Base-by-base conservation (phyloP, 1,139 yeast species). In the Nakaseomyces uthaithaninus region DNA sequence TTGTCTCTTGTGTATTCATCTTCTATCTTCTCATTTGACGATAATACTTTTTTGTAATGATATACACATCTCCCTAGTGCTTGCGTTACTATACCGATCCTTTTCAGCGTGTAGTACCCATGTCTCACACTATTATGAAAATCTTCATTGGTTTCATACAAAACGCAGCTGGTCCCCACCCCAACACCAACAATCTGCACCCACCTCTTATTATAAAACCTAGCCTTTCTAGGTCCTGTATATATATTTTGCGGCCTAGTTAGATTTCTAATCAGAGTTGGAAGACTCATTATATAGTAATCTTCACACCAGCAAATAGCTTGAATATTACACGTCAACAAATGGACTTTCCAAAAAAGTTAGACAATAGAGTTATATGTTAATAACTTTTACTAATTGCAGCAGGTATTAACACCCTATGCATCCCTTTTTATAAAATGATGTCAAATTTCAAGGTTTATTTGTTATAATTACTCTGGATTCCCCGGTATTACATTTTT, bases 11-110 rank as follows among this genome's bases (percentile, higher is more conserved):
- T 80, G n/a, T 71, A 73, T 1, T 66, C 68, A 6, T 67, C 52
- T 2, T 57, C 65, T 51, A 67, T 80, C 8, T 69, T 66, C 9
- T 55, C 63, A 15, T 66, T 68, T 31, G 89, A 65, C 0, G 77
- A 17, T 3, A 36, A 20, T 8, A 27, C 70, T 38, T 67, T 68
- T 44, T 80, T 70, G 62, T 91, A 91, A 28, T 78, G 63, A 40
- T 68, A 66, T 53, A 82, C 76, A 57, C 91, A 82, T 46, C 75
- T 65, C 11, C 68, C 47, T 2, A 85, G 77, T 3, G 91, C 87
- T 7, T 70, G 60, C 0, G 80, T 65, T 1, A 81, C 91, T 7
- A 79, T 77, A 3, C 77, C 71, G 1, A 77, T 75, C 44, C 94
- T 67, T 43, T 74, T 73, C 1, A 67, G 53, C 0, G 80, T 71